A percentile compares a stretch with the other conserved stretches of the same genome.
Conservation (phyloP, 2,329 filamentous ascomycete genomes). For the Amauroascus niger region DNA sequence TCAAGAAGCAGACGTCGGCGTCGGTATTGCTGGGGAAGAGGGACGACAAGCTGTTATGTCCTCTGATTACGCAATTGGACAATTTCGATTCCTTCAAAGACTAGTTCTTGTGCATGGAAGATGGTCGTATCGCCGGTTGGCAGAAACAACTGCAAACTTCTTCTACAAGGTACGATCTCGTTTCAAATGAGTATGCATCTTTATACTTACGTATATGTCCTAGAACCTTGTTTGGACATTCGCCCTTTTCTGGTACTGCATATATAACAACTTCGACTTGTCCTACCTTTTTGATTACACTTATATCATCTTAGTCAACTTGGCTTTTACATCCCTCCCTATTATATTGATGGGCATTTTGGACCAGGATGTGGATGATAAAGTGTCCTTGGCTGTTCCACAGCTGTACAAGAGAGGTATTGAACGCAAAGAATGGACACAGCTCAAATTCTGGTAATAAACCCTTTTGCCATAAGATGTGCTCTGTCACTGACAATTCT, state of each 20-base stretch:
- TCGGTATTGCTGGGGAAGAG: slow-evolving; percentile 88
- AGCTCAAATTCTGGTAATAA: slow-evolving; percentile 85
- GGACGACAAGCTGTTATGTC: slow-evolving; percentile 92
- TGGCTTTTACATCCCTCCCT: slow-evolving; percentile 90
- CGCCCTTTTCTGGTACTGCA: slow-evolving; percentile 92
- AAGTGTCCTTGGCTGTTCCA: slow-evolving; percentile 84
- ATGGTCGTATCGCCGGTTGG: slow-evolving; percentile 91
- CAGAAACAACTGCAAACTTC: slow-evolving; percentile 93
- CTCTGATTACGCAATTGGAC: slow-evolving; percentile 88
- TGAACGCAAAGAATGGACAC: slow-evolving; percentile 92
- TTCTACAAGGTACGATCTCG: slow-evolving; percentile 71
- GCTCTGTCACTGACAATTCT: slow-evolving; percentile 6
- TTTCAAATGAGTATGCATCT: neutral
- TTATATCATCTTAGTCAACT: slow-evolving; percentile 92
- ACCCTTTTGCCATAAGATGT: neutral
- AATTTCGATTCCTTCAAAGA: slow-evolving; percentile 80
- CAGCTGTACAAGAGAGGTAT: slow-evolving; percentile 94
- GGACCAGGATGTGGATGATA: slow-evolving; percentile 92
- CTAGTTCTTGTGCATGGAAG: slow-evolving; percentile 82
- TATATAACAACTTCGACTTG: slow-evolving; percentile 91
- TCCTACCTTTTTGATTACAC: slow-evolving; percentile 97
- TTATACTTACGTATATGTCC: slow-evolving; percentile 21
- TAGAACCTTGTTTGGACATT: slow-evolving; percentile 97
- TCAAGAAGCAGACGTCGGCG: slow-evolving; percentile 91
- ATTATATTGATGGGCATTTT: slow-evolving; percentile 93